These are phyloP conservation scores for Penicillium egyptiacum DNA, from an alignment of 495 filamentous ascomycete species.

Conservation along the genomic window DNA sequence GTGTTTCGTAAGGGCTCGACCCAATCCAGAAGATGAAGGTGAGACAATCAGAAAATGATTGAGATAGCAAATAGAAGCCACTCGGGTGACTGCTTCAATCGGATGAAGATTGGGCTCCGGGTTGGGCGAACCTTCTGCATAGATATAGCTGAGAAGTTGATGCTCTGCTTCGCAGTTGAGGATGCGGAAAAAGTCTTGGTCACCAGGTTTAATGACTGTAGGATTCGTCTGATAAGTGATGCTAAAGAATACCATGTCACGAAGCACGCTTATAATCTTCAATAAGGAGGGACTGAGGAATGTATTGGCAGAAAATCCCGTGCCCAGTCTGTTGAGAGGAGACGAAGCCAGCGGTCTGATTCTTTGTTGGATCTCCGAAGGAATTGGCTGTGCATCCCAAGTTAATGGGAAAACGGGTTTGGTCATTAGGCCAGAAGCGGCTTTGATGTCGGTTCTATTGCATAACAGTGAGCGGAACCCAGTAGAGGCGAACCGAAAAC, in stretches of 20 bases:
- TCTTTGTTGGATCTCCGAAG: conserved; percentile 29
- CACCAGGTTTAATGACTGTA: conserved; percentile 9
- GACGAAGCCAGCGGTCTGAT: conserved; percentile 29
- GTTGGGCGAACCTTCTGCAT: conserved; percentile 11
- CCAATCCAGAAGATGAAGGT: conserved; percentile 34
- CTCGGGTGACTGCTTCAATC: conserved; percentile 32
- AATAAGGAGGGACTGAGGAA: conserved; percentile 28
- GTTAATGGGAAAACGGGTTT: conserved; percentile 40
- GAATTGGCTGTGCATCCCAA: conserved; percentile 31
- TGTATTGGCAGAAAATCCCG: conserved; percentile 28
- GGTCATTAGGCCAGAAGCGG: conserved; percentile 35
- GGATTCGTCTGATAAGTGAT: conserved; percentile 19
- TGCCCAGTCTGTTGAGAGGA: conserved; percentile 24
- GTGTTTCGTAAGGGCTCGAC: conserved; percentile 39
- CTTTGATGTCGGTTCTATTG: conserved; percentile 35
- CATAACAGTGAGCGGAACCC: conserved; percentile 2
- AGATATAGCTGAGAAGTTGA: conserved; percentile 38
- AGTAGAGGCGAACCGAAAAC: not conserved
- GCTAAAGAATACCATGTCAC: conserved; percentile 31
- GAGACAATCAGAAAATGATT: conserved; percentile 39
- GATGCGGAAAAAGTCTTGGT: conserved; percentile 34
- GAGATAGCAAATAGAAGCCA: conserved; percentile 34
- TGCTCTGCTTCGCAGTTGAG: conserved; percentile 37
- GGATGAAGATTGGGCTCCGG: conserved; percentile 22
- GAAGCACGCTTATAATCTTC: conserved; percentile 25